These are phyloP conservation scores for Grifola frondosa DNA, from an alignment of 1,284 basidiomycete species.

Conservation along the genomic window DNA sequence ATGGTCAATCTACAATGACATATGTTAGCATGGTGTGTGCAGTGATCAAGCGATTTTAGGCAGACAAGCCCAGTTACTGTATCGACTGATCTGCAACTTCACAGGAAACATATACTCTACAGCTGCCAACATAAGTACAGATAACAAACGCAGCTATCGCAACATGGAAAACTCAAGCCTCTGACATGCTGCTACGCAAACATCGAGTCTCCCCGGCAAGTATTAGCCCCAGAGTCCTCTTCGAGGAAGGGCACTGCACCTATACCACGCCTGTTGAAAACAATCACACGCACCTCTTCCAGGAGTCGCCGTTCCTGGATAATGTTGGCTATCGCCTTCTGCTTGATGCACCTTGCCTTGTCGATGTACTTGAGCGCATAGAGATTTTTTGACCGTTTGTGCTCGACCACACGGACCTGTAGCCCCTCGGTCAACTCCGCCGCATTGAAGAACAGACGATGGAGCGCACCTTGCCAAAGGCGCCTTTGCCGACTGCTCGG, in stretches of 20 bases:
- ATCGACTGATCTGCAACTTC: too few species aligned
- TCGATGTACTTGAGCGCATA: constrained; percentile 99
- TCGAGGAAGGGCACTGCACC: too few species aligned
- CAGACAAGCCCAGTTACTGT: too few species aligned
- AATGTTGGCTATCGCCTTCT: constrained; percentile 91
- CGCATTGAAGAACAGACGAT: constrained; percentile 6
- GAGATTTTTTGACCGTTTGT: constrained; percentile 89
- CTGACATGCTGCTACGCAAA: too few species aligned
- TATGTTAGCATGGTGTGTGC: neutral
- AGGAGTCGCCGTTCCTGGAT: constrained; percentile 90
- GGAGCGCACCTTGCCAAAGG: constrained; percentile 87
- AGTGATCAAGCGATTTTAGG: neutral
- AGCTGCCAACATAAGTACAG: too few species aligned
- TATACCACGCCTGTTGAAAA: too few species aligned
- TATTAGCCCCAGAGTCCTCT: too few species aligned
- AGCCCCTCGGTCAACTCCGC: neutral
- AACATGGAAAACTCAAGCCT: too few species aligned
- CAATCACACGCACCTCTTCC: constrained; percentile 81
- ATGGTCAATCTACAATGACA: constrained; percentile 80
- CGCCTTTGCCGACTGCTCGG: constrained; percentile 91
- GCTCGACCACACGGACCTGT: constrained; percentile 89
- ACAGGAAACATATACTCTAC: too few species aligned
- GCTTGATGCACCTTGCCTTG: constrained; percentile 88
- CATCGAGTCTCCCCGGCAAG: too few species aligned
- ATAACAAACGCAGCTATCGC: too few species aligned